Evolutionary conservation across 2,329 filamentous ascomycete species (phyloP).

Genomic region (Knufia petricola): DNA sequence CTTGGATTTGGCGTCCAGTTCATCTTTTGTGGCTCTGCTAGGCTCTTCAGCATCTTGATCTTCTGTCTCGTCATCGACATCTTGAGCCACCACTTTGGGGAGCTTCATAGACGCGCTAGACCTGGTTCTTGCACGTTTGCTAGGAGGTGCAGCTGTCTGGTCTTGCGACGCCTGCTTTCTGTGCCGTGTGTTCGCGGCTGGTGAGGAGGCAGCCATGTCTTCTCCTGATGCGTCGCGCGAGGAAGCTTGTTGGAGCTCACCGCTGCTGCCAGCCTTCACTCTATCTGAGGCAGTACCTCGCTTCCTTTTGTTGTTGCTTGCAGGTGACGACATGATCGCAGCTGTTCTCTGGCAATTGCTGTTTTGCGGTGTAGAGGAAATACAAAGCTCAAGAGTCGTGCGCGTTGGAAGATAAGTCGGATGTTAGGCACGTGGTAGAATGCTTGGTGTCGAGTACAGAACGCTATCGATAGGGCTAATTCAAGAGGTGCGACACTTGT

Average conservation of each 20-base stretch:
- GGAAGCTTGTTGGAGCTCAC: conserved; percentile 59
- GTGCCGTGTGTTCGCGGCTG: conserved; percentile 47
- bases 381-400: neutral
- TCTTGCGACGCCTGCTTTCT: conserved; percentile 43
- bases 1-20: conserved; percentile 46
- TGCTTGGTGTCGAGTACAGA: neutral
- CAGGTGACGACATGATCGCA: conserved; percentile 50
- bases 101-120: conserved; percentile 26
- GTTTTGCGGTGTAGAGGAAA: neutral
- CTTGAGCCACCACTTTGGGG: conserved; percentile 25
- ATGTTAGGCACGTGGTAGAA: neutral
- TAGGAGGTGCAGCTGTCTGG: conserved; percentile 46
- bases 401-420: neutral
- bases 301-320: conserved; percentile 66
- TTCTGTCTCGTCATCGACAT: conserved; percentile 31
- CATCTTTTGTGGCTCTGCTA: conserved; percentile 57
- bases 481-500: neutral
- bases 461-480: neutral
- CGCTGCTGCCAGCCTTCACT: conserved; percentile 39
- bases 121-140: conserved; percentile 64
- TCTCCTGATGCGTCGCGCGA: conserved; percentile 77
- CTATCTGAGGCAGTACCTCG: conserved; percentile 48
- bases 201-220: conserved; percentile 55
- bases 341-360: neutral
- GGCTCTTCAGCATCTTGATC: conserved; percentile 58